Conservation (phyloP, 371 early-diverging fungal species). For the Apophysomyces sp. region DNA sequence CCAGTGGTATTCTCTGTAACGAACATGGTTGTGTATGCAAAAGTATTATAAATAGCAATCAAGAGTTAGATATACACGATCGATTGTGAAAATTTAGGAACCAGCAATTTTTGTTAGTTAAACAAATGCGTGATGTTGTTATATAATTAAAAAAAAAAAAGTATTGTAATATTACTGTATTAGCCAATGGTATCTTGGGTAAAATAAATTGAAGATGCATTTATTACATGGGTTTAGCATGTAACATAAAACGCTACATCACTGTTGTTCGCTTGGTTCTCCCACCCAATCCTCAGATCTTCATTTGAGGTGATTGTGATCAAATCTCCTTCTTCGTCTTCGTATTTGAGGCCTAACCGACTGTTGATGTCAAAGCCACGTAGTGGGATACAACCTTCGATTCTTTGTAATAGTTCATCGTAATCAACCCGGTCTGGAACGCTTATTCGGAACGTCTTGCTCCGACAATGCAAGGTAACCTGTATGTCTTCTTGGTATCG, state of each 20-base stretch:
- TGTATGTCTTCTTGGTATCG: neutral
- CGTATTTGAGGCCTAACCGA: constrained; percentile 71
- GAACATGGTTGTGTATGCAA: too few species aligned
- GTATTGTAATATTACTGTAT: too few species aligned
- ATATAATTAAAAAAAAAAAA: too few species aligned
- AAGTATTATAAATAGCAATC: too few species aligned
- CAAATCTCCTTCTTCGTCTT: constrained; percentile 90
- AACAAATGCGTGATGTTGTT: too few species aligned
- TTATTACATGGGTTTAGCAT: neutral
- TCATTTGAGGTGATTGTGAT: constrained; percentile 86
- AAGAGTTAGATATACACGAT: too few species aligned
- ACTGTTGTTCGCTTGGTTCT: constrained; percentile 42
- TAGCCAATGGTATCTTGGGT: too few species aligned
- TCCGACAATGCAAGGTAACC: neutral
- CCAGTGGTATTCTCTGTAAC: too few species aligned
- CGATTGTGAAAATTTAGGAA: too few species aligned
- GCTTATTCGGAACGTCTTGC: neutral
- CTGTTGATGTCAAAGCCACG: neutral
- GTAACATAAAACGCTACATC: constrained; percentile 44
- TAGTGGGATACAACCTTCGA: neutral
- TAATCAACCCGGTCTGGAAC: neutral
- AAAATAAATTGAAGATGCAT: neutral
- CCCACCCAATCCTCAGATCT: constrained; percentile 73
- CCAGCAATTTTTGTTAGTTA: too few species aligned
- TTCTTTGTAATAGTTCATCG: neutral